These are phyloP conservation scores for Selaginella moellendorffii DNA, from an alignment of 75 land plant genomes.

Conservation along the genomic window DNA sequence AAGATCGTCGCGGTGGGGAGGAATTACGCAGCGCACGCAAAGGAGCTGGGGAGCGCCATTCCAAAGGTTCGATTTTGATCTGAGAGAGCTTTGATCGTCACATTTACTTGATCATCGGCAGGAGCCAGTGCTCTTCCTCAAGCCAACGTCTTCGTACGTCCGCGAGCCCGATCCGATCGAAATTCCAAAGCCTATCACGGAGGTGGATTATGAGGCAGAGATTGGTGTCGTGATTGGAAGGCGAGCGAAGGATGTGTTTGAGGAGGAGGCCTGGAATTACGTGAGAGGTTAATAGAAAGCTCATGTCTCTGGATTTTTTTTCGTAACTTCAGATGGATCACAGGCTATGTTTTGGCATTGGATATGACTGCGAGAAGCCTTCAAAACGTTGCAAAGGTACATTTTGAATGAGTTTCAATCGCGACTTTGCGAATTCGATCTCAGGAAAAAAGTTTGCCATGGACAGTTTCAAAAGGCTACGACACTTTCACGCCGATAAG, in stretches of 20 bases:
- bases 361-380: constrained; percentile 97
- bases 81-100: no score
- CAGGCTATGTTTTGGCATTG: constrained; percentile 87
- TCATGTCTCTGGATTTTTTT: no score
- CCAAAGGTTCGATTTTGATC: no score
- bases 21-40: constrained; percentile 96
- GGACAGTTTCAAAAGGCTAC: constrained; percentile 94
- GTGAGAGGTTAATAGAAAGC: constrained; percentile 70
- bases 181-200: constrained; percentile 55
- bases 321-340: no score
- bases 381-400: constrained; percentile 78
- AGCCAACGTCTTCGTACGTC: constrained; percentile 88
- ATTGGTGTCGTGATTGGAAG: constrained; percentile 74
- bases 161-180: constrained; percentile 66
- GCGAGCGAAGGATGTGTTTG: constrained; percentile 71
- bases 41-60: constrained; percentile 85
- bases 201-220: constrained; percentile 80
- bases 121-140: constrained; percentile 89
- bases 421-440: neutral
- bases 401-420: neutral
- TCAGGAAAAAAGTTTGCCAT: constrained; percentile 72
- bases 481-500: constrained; percentile 97
- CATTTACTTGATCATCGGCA: no score
- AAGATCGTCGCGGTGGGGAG: constrained; percentile 94
- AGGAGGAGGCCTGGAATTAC: constrained; percentile 61